Evolutionary conservation across 179 eudicot genomes (phyloP), one percentile per base, ranked within the genome.

Genomic region (Carnegiea gigantea): DNA sequence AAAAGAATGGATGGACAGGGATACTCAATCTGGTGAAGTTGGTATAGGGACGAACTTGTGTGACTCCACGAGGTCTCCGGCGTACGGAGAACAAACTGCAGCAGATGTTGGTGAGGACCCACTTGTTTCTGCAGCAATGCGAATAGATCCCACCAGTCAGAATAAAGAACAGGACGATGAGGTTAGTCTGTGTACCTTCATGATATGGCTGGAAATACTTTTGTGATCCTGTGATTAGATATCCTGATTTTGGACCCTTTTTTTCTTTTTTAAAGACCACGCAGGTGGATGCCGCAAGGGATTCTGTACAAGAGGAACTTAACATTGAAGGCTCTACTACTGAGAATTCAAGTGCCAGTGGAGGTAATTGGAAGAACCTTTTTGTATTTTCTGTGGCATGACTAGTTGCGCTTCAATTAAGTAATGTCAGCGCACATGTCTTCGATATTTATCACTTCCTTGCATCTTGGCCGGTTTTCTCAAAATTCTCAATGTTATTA

Each of bases 161-260:
- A 57, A 74, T 49, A 76, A 46, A 21, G 79, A 74, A 80, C 68
- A 67, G 73, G 84, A 74, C 26, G 75, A 62, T 44, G 79, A 83
- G 89, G 89, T 91, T 75, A 77, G 91, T 77, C 65, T 77, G 70
- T 48, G n/a, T 40, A 68, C 57, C 67, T 46, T 57, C 53, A 21
- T 44, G 78, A 75, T 57, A 64, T 70, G 59, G 46, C 49, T 1
- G 17, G 24, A 33, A 5, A 26, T 30, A 7, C 33, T 28, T 30
- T 73, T 53, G 15, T n/a, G 11, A 33, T 48, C 48, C n/a, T 62
- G 30, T 78, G 21, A 60, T 46, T 72, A 21, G 44, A 59, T 20
- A 76, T 70, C 30, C 36, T 81, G 38, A 73, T 73, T 49, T 81
- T 64, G 46, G 40, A 33, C 33, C 40, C 8, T 65, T 76, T 10